phyloP scores from a whole-genome alignment of 2,329 filamentous ascomycete genomes.

The Fusarium zealandicum region DNA sequence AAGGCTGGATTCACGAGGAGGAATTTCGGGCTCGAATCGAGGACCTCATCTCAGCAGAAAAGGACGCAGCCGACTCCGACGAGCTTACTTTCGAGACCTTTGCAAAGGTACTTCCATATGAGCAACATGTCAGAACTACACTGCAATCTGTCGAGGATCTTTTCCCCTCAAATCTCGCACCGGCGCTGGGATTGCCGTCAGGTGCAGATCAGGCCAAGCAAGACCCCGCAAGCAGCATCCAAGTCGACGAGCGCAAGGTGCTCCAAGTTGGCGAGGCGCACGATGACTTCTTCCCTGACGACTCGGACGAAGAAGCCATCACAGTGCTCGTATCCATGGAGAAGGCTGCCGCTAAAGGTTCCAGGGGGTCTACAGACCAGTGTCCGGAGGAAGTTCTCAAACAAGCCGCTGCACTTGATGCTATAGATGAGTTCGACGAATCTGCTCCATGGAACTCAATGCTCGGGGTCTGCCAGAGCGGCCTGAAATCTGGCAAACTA shows the following conservation, averaged over 20 bases:
- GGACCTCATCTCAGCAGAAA: slow-evolving; percentile 71
- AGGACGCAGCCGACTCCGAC: slow-evolving; percentile 48
- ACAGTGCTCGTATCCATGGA: slow-evolving; percentile 36
- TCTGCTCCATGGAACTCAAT: slow-evolving; percentile 6
- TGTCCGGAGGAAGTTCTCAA: not conserved
- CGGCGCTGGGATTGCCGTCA: slow-evolving; percentile 53
- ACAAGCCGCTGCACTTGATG: not conserved
- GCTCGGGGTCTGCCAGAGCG: slow-evolving; percentile 53
- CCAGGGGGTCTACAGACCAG: not conserved
- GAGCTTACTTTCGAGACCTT: slow-evolving; percentile 71
- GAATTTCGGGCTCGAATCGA: slow-evolving; percentile 75
- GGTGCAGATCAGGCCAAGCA: slow-evolving; percentile 32
- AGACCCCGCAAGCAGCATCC: slow-evolving; percentile 55
- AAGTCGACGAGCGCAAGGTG: slow-evolving; percentile 71
- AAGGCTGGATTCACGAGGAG: slow-evolving; percentile 92
- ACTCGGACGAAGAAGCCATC: slow-evolving; percentile 60
- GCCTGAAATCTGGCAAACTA: slow-evolving; percentile 48
- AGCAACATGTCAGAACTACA: slow-evolving; percentile 72
- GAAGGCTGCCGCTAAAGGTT: slow-evolving; percentile 9
- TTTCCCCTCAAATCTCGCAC: slow-evolving; percentile 71
- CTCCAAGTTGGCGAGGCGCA: slow-evolving; percentile 54
- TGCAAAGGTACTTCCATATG: slow-evolving; percentile 60
- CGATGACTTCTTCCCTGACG: slow-evolving; percentile 57
- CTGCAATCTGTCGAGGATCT: slow-evolving; percentile 88
- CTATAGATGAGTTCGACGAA: slow-evolving; percentile 37